Evolutionary conservation across 495 filamentous ascomycete genomes (phyloP), one percentile per base, ranked within the genome.

Genomic region (Aspergillus wentii): DNA sequence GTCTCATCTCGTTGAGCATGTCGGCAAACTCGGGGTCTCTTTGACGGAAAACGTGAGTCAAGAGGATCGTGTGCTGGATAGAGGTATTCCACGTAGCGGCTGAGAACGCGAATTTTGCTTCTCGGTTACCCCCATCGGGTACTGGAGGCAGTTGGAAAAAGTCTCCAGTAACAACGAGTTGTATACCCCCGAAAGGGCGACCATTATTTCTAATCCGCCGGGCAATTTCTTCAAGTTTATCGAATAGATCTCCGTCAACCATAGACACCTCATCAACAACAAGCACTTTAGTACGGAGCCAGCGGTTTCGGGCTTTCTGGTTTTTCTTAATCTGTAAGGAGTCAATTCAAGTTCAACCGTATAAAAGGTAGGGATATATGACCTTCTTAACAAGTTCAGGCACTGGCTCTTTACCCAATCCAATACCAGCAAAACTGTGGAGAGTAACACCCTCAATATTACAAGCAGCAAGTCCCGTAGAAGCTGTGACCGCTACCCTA

Each of bases 71-170:
- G 54, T 97, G 94, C 50, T 94, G 82, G 35, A 98, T 91, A 8
- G 84, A 82, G 13, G 88, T 92, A 44, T 73, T 83, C 92, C 92
- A 98, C 0, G 87, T 90, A 3, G 76, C 78, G 6, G 91, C 91
- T 44, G 94, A 84, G 51, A 98, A 98, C 1, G 88, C 82, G 58
- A 98, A 98, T 54, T 86, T 95, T 28, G 80, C 74, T 10, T 81
- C 69, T 30, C 76, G 75, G 22, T 78, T 80, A 35, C 74, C 70
- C 6, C 52, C 48, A 5, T 94, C 89, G 4, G 92, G 89, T 2
- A 98, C 92, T 2, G 92, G 92, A 4, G 92, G 92, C 10, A 98
- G 59, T 61, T 98, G 92, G 60, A 97, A 98, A 61, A 97, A 98
- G 55, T 98, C 92, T 3, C 92, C 92, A 0, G 94, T 97, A 32